A percentile compares a stretch with the other conserved stretches of the same genome.
Evolutionary conservation across 1,139 yeast species (phyloP).

Genomic region (Taphrina sp.): DNA sequence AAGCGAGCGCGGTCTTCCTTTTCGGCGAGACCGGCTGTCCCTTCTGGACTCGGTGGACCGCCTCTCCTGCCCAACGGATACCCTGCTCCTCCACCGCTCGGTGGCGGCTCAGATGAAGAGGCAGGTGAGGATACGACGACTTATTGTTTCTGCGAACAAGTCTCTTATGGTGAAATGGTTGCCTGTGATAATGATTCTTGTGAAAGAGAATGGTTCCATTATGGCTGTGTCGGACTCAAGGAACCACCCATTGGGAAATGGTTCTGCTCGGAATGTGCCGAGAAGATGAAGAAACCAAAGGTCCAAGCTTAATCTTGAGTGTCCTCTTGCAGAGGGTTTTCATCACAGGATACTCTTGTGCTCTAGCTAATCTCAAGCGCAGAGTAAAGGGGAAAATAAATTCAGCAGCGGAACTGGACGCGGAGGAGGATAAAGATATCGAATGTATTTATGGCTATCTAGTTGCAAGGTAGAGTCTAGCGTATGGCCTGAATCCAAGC

Average conservation of each 20-base stretch:
- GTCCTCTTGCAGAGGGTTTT: no score
- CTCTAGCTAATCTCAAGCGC: no score
- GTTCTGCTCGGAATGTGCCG: constrained; percentile 44
- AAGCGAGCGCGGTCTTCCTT: constrained; percentile 32
- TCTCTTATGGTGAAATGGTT: constrained; percentile 86
- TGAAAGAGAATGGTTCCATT: constrained; percentile 81
- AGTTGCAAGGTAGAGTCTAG: no score
- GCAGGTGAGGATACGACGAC: constrained; percentile 43
- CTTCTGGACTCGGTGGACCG: constrained; percentile 25
- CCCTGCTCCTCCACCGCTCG: constrained; percentile 26
- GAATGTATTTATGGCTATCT: no score
- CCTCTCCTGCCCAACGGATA: constrained; percentile 30
- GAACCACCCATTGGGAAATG: constrained; percentile 49
- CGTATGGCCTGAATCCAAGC: no score
- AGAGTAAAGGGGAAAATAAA: no score
- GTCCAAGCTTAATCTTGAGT: no score
- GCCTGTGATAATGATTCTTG: constrained; percentile 86
- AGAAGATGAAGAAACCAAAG: neutral
- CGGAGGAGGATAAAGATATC: no score
- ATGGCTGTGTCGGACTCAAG: constrained; percentile 70
- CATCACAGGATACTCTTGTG: no score
- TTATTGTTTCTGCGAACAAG: constrained; percentile 81
- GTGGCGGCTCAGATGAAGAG: constrained; percentile 53
- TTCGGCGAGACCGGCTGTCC: constrained; percentile 21
- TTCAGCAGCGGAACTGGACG: no score